phyloP scores from a whole-genome alignment of 306 rosid species.

The Cucumis cinereus region DNA sequence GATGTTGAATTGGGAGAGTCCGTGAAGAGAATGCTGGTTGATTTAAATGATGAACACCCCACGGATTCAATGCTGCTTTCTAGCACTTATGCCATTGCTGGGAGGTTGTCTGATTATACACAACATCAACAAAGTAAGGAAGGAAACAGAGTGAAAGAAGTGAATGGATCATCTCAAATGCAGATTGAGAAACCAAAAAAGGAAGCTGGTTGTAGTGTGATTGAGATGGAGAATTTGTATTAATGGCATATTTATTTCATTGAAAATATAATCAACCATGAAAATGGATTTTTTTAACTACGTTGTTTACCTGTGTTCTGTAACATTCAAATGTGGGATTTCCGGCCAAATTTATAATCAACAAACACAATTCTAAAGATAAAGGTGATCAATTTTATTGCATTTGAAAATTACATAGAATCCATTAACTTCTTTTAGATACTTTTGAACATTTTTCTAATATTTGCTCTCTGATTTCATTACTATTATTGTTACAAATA shows the following conservation, averaged over 20 bases:
- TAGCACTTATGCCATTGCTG: constrained; percentile 49
- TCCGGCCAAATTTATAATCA: no score
- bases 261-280: no score
- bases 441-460: no score
- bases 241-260: not conserved
- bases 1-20: constrained; percentile 36
- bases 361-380: no score
- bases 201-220: constrained; percentile 49
- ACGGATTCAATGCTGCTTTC: constrained; percentile 54
- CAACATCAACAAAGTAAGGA: constrained; percentile 23
- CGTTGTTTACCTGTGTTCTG: no score
- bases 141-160: constrained; percentile 11
- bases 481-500: no score
- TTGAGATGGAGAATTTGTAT: constrained; percentile 29
- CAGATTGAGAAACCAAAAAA: constrained; percentile 20
- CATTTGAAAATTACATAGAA: no score
- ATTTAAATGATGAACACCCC: constrained; percentile 40
- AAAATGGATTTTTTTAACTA: no score
- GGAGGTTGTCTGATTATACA: constrained; percentile 41
- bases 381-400: no score
- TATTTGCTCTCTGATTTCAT: no score
- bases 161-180: constrained; percentile 4
- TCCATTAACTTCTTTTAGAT: no score
- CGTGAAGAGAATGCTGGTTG: constrained; percentile 30
- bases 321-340: no score